Percentiles rank a stretch among this genome's conserved stretches.
Evolutionary conservation across 2,329 filamentous ascomycete species (phyloP).

Genomic region (Talaromyces sp.): DNA sequence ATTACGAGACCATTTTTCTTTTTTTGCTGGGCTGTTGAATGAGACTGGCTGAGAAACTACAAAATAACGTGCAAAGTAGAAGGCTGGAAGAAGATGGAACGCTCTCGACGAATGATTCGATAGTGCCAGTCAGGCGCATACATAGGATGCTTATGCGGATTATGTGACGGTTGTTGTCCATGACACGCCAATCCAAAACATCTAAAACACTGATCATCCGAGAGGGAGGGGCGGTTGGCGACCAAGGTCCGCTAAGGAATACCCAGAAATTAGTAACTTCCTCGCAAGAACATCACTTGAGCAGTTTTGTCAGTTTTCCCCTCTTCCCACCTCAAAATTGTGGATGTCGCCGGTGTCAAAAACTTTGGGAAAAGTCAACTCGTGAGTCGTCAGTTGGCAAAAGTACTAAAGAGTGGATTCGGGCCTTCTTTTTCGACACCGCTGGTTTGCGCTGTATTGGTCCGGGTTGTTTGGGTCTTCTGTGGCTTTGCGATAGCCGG

Average conservation of each 20-base stretch:
- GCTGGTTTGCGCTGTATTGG: conserved; percentile 32
- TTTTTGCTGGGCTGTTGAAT: not conserved
- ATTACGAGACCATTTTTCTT: not conserved
- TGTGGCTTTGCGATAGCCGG: conserved; percentile 25
- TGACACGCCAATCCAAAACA: conserved; percentile 10
- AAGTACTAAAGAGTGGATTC: conserved; percentile 18
- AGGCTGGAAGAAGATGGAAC: conserved; percentile 11
- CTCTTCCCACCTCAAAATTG: conserved; percentile 6
- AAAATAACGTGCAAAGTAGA: not conserved
- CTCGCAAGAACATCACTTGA: not conserved
- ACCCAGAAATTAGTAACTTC: not conserved
- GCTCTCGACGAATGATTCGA: conserved; percentile 16
- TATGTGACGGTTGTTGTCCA: conserved; percentile 12
- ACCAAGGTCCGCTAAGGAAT: conserved; percentile 5
- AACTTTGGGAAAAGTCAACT: conserved; percentile 22
- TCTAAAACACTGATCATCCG: conserved; percentile 11
- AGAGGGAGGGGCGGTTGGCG: conserved; percentile 7
- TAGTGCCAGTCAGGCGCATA: conserved; percentile 2
- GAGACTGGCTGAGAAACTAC: not conserved
- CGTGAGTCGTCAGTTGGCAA: conserved; percentile 12
- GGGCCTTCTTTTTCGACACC: conserved; percentile 28
- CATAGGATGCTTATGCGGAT: conserved; percentile 15
- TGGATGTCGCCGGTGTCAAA: conserved; percentile 18
- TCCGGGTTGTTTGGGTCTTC: conserved; percentile 17
- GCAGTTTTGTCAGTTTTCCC: not conserved